phyloP scores from a whole-genome alignment of 2,329 filamentous ascomycete species.

The Fusarium nanum region DNA sequence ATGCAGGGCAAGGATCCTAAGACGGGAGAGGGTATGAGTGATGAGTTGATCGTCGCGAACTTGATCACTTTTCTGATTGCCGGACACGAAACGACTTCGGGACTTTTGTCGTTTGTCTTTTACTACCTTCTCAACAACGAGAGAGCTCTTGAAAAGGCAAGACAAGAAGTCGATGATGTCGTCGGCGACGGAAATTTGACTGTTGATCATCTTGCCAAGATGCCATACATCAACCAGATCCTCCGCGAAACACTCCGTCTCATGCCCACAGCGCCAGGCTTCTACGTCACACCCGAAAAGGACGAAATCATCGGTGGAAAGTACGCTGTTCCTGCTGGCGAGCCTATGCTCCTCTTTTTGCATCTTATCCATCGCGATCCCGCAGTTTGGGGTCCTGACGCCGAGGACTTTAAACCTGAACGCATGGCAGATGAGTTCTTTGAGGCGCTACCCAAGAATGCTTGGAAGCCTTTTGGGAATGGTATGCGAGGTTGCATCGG shows the following conservation, averaged over 20 bases:
- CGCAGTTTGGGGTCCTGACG: constrained; percentile 1
- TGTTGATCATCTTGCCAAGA: not conserved
- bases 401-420: constrained; percentile 5
- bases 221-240: constrained; percentile 18
- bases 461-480: constrained; percentile 13
- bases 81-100: constrained; percentile 1
- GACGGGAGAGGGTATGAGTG: constrained; percentile 1
- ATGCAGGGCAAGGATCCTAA: constrained; percentile 9
- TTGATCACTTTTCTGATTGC: constrained; percentile 18
- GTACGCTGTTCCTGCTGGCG: not conserved
- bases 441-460: constrained; percentile 9
- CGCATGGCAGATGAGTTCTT: constrained; percentile 14
- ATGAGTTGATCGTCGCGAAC: not conserved
- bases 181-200: not conserved
- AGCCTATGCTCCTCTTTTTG: not conserved
- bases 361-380: constrained; percentile 13
- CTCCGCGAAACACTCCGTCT: constrained; percentile 15
- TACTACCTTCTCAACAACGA: constrained; percentile 8
- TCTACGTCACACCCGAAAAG: not conserved
- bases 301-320: constrained; percentile 6
- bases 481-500: constrained; percentile 15
- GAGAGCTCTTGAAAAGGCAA: not conserved
- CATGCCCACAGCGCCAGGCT: constrained; percentile 6
- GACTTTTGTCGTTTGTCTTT: not conserved
- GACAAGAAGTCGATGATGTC: not conserved